Base-by-base conservation (phyloP, 441 rosid genomes). In the Eruca vesicaria region DNA sequence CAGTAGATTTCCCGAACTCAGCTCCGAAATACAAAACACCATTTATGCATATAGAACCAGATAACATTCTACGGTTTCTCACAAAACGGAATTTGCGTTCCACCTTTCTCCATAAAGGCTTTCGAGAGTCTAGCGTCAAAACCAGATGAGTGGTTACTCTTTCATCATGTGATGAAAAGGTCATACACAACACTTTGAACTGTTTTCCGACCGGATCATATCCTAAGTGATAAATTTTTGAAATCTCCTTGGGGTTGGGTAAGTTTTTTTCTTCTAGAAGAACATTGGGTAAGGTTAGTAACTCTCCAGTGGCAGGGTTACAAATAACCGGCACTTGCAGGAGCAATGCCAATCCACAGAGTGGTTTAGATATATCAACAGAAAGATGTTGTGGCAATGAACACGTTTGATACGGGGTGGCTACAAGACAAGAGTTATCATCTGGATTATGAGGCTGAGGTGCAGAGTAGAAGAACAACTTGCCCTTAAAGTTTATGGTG, bases 51-150 rank as follows among this genome's bases (percentile, higher is more conserved):
- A 72, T 1, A 23, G 26, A 23, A 26, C 0, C 14, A 7, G 0
- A 10, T 0, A 3, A 5, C 7, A 3, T 2, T 33, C 19, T 45
- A 45, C 6, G 6, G 9, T 2, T 0, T 0, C 0, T 0, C 6
- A 1, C 0, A 60, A 3, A 3, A 32, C n/a, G 50, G 35, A n/a
- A 0, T 7, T 20, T 0, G 60, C 1, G 4, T n/a, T n/a, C 18
- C 61, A 71, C n/a, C 56, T 9, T 55, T 33, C 71, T 73, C 77
- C 77, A 64, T 6, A 16, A 18, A 16, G 16, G 56, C 16, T 72
- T 36, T 16, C 57, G 21, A 55, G 43, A 2, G 2, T 55, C 19
- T 14, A 32, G 6, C 23, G 75, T 71, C 68, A 62, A 61, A 31
- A 71, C 10, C 35, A 1, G 53, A 48, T 21, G 50, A 33, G 18